These are phyloP conservation scores for Perkinsus olseni DNA, from an alignment of 169 alveolate genomes.

Conservation along the genomic window DNA sequence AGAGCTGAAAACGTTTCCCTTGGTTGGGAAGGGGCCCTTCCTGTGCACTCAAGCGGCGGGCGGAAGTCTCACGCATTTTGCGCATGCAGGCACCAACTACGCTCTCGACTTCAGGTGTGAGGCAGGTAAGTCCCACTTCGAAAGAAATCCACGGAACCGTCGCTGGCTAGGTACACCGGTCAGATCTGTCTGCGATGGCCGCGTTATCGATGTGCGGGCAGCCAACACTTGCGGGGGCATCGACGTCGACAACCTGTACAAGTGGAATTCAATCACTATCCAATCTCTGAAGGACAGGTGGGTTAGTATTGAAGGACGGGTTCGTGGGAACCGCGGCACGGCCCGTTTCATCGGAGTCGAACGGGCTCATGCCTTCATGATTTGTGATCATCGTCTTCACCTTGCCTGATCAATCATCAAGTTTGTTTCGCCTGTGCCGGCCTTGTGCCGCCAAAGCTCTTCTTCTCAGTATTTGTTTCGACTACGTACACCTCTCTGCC, in stretches of 20 bases:
- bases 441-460: background rate
- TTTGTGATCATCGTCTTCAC: no score
- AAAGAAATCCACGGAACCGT: background rate
- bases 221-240: background rate
- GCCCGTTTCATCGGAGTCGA: no score
- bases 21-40: background rate
- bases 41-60: background rate
- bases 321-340: no score
- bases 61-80: background rate
- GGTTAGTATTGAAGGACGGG: no score
- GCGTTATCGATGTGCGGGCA: background rate
- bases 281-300: background rate
- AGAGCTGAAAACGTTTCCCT: background rate
- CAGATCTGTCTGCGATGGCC: background rate
- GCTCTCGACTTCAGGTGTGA: background rate
- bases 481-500: background rate
- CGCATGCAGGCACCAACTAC: background rate
- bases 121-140: background rate
- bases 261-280: background rate
- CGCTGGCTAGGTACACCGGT: background rate
- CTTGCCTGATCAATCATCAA: no score
- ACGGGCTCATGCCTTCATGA: no score
- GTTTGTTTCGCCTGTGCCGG: background rate
- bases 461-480: background rate
- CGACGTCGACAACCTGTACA: background rate